Base-by-base conservation (phyloP, 305 asterid genomes). In the Fraxinus xanthoxyloides region DNA sequence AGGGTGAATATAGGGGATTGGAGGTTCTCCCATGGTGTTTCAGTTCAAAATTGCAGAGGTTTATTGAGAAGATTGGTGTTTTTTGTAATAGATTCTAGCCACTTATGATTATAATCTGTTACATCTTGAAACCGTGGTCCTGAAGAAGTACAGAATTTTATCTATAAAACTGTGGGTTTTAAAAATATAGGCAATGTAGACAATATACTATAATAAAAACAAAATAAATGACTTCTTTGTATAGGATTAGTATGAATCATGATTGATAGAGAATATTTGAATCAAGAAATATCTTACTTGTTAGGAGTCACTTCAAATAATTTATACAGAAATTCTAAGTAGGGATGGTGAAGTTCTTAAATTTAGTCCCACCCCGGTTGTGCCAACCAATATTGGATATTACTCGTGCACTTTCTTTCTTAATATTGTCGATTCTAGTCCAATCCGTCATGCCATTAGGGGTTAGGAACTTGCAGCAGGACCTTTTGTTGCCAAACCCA, bases 21-120 rank as follows among this genome's bases (percentile, higher is more conserved):
- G 87, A 78, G 82, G 81, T 10, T 81, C 85, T 84, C 82, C 86
- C 91, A 87, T 87, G 84, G 86, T 0, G 19, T 34, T 36, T 23
- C 9, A 31, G n/a, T 3, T 21, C 40, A 32, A 13, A 72, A 1
- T 26, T 72, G 15, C 1, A 0, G 30, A 32, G 28, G 34, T 48
- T 81, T 83, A 46, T 24, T 59, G 69, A 23, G 75, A 30, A 30
- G 43, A 76, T 77, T 65, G 35, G 54, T 7, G 6, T 34, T 76
- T 70, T 69, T n/a, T 75, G 83, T 5, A 75, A 30, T 54, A 15
- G 23, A 80, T 59, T 46, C 56, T 40, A 83, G 69, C 79, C 15
- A 36, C 31, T 72, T 82, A 7, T 35, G 34, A 65, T 77, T 74
- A 30, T 63, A 9, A 72, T 23, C 34, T 17, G 2, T 23, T 59